These are phyloP conservation scores for Schoenoplectus tabernaemontani DNA, from an alignment of 202 grass and related monocot species.

Conservation along the genomic window DNA sequence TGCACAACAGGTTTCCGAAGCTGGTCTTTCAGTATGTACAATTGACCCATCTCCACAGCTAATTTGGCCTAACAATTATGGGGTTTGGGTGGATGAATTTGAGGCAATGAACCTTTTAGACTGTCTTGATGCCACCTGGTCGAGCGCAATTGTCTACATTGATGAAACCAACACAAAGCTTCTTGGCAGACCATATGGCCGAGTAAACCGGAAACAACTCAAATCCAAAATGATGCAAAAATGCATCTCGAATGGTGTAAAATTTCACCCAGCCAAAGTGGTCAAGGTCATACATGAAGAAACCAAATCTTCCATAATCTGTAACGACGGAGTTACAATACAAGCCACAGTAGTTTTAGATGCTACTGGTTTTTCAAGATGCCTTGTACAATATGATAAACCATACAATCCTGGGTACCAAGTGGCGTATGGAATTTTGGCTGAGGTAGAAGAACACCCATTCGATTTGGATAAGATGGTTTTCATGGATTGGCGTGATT, in stretches of 20 bases:
- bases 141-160: constrained; percentile 56
- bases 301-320: constrained; percentile 57
- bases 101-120: constrained; percentile 86
- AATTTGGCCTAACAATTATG: constrained; percentile 95
- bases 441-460: constrained; percentile 84
- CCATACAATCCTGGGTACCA: constrained; percentile 90
- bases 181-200: constrained; percentile 65
- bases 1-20: constrained; percentile 80
- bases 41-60: constrained; percentile 75
- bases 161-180: constrained; percentile 38
- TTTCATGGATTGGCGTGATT: constrained; percentile 99
- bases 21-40: constrained; percentile 73
- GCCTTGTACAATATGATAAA: constrained; percentile 78
- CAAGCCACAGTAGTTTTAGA: constrained; percentile 73
- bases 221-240: constrained; percentile 84
- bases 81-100: constrained; percentile 97
- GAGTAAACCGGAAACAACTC: constrained; percentile 76
- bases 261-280: constrained; percentile 82
- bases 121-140: constrained; percentile 84
- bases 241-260: constrained; percentile 59
- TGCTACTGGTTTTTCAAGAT: constrained; percentile 85
- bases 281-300: constrained; percentile 61
- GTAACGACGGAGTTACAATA: constrained; percentile 70
- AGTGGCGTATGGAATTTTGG: constrained; percentile 87
- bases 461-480: constrained; percentile 98